Evolutionary conservation across 768 basidiomycete genomes (phyloP).

Genomic region (Leccinum fibrillosum): DNA sequence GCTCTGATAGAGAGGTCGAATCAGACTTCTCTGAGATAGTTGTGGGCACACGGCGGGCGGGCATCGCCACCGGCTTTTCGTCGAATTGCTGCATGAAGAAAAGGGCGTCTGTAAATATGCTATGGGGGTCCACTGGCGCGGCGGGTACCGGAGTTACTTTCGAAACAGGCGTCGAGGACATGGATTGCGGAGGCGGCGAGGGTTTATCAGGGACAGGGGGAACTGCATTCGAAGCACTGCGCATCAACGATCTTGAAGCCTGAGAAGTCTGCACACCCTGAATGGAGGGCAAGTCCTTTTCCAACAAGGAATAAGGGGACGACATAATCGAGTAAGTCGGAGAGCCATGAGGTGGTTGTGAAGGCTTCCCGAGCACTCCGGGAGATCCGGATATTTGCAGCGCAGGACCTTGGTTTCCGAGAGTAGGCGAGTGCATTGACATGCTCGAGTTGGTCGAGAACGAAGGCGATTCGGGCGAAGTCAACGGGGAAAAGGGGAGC

Average conservation of each 20-base stretch:
- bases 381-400: slow-evolving; percentile 20
- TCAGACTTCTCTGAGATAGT: slow-evolving; percentile 46
- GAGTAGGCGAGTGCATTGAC: slow-evolving; percentile 18
- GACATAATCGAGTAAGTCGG: slow-evolving; percentile 33
- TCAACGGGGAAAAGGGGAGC: slow-evolving; percentile 30
- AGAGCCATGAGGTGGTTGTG: slow-evolving; percentile 24
- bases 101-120: slow-evolving; percentile 53
- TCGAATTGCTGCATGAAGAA: slow-evolving; percentile 67
- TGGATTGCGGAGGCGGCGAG: slow-evolving; percentile 14
- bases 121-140: slow-evolving; percentile 26
- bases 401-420: slow-evolving; percentile 12
- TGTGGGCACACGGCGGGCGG: slow-evolving; percentile 40
- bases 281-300: slow-evolving; percentile 34
- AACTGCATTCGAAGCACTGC: slow-evolving; percentile 10
- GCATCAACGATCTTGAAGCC: slow-evolving; percentile 12
- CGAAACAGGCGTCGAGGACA: slow-evolving; percentile 25
- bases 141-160: slow-evolving; percentile 21
- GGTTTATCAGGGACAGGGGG: slow-evolving; percentile 30
- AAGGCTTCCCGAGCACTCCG: slow-evolving; percentile 10
- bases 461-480: slow-evolving; percentile 30
- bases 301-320: slow-evolving; percentile 33
- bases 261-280: slow-evolving; percentile 27
- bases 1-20: slow-evolving; percentile 30
- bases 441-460: slow-evolving; percentile 30
- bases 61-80: slow-evolving; percentile 21